Conservation (phyloP, 192 early-diverging fungal genomes). For the Piromyces sp. region DNA sequence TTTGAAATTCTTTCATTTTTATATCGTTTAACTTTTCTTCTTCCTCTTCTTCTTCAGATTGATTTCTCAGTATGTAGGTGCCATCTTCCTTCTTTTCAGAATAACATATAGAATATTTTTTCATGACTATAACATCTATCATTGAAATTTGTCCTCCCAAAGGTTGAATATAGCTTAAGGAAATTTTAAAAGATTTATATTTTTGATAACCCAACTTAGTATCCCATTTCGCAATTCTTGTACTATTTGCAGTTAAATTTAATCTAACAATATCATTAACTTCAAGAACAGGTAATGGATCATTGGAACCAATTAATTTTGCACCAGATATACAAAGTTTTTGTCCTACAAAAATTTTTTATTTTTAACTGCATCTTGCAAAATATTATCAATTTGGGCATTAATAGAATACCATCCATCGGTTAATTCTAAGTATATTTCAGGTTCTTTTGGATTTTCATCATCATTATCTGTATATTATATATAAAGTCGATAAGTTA, state of each 20-base stretch:
- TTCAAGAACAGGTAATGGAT: slow-evolving; percentile 16
- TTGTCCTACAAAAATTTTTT: slow-evolving; percentile 29
- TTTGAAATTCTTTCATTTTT: not conserved
- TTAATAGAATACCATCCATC: slow-evolving; percentile 57
- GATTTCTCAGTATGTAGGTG: not conserved
- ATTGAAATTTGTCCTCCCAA: slow-evolving; percentile 43
- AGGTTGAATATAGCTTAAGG: not conserved
- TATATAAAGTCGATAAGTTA: too few species aligned
- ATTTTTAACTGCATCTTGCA: slow-evolving; percentile 15
- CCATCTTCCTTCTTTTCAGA: not conserved
- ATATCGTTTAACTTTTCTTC: not conserved
- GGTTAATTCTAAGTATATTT: slow-evolving; percentile 23
- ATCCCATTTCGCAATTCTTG: slow-evolving; percentile 37
- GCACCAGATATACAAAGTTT: slow-evolving; percentile 43
- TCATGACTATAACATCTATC: slow-evolving; percentile 37
- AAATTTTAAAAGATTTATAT: not conserved
- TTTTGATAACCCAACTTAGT: slow-evolving; percentile 37
- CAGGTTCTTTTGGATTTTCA: not conserved
- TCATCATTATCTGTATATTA: not conserved
- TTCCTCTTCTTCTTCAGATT: not conserved
- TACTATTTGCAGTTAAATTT: slow-evolving; percentile 31
- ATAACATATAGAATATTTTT: slow-evolving; percentile 25
- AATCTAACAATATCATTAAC: slow-evolving; percentile 11
- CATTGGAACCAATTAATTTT: slow-evolving; percentile 12
- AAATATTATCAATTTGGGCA: slow-evolving; percentile 23